Conservation (phyloP, 1,139 yeast species). For the Candida sp. region DNA sequence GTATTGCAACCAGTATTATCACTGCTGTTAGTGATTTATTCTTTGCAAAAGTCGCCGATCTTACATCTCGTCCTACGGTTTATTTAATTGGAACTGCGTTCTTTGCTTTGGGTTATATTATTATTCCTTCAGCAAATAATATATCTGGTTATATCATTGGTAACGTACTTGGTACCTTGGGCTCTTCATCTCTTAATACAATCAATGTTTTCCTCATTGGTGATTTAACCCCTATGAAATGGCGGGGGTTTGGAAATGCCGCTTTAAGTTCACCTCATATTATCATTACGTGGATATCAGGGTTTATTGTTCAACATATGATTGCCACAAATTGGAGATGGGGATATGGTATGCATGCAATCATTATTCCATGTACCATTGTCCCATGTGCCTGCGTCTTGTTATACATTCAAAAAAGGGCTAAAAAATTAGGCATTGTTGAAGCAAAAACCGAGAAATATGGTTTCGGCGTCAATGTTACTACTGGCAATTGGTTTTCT, state of each 20-base stretch:
- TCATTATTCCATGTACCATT: constrained; percentile 26
- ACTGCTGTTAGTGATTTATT: constrained; percentile 23
- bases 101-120: constrained; percentile 22
- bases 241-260: constrained; percentile 24
- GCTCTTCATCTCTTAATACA: constrained; percentile 16
- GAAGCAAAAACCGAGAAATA: neutral
- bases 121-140: constrained; percentile 21
- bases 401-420: constrained; percentile 21
- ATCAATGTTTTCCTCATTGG: constrained; percentile 15
- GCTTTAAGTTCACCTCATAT: constrained; percentile 24
- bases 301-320: constrained; percentile 24
- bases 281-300: constrained; percentile 29
- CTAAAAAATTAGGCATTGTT: constrained; percentile 12
- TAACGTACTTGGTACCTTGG: constrained; percentile 22
- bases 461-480: neutral
- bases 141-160: constrained; percentile 29
- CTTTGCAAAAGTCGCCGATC: constrained; percentile 27
- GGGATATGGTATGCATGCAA: constrained; percentile 10
- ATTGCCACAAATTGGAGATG: constrained; percentile 5
- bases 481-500: constrained; percentile 4
- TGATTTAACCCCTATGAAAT: constrained; percentile 29
- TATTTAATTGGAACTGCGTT: constrained; percentile 16
- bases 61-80: constrained; percentile 24
- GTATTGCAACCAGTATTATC: constrained; percentile 18
- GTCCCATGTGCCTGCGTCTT: constrained; percentile 23